Base-by-base conservation (phyloP, 2,329 filamentous ascomycete species). In the Zalaria sp. region DNA sequence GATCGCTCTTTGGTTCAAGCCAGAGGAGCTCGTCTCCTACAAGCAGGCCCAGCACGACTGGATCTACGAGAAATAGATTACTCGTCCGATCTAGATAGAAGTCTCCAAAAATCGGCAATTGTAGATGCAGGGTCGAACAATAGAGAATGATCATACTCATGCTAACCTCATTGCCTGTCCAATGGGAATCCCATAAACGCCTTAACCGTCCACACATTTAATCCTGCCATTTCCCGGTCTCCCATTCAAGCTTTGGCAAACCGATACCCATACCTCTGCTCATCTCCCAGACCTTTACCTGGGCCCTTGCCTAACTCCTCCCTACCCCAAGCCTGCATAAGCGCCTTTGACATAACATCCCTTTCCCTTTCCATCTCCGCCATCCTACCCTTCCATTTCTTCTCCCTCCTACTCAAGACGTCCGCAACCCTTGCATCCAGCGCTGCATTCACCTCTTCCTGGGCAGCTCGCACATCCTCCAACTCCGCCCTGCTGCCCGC, bases 1-100 rank as follows among this genome's bases (percentile, higher is more conserved):
- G 77, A 98, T 98, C 65, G 82, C 81, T 60, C 81, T 96, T 64
- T 98, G 91, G 91, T 98, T 98, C 83, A 80, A 83, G 70, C 73
- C 83, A 55, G 79, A 78, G 56, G 91, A 96, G 69, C 64, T 94
- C 61, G 69, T 86, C 69, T 74, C 63, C 70, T 96, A 83, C 79
- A 89, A 91, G 77, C 72, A 73, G 55, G 73, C 83, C 64, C 76
- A 84, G 71, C 77, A 83, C 70, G 78, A 83, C 75, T 96, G 91
- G 91, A 74, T 96, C 75, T 96, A 95, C 75, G 91, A 98, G 83
- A 89, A 93, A 18, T 18, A 18, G 18, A 18, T 18, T 18, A 18
- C 18, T 18, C 18, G 18, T 18, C 18, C 18, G 18, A 18, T 18
- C 18, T 18, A 18, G 18, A 18, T 18, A 18, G 18, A 18, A 18